phyloP scores from a whole-genome alignment of 192 early-diverging fungal genomes.

The Umbelopsis vinacea region DNA sequence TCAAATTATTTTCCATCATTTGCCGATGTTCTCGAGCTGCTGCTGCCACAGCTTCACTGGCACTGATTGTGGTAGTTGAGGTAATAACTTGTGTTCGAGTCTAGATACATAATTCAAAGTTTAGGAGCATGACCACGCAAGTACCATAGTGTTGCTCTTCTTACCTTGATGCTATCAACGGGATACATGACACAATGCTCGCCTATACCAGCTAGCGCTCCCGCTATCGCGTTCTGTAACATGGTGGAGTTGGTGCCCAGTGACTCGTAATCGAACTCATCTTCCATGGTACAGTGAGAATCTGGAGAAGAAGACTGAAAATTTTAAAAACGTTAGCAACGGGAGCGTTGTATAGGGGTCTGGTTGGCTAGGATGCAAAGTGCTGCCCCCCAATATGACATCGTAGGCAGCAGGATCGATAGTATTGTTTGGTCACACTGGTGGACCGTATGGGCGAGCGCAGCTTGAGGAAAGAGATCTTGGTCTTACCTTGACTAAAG shows the following conservation, averaged over 20 bases:
- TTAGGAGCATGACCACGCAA: background rate
- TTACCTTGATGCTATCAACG: conserved; percentile 92
- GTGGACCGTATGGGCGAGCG: background rate
- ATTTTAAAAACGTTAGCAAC: background rate
- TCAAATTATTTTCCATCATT: conserved; percentile 65
- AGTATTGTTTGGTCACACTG: background rate
- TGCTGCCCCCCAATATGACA: too few relatives aligned
- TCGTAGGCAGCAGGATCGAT: background rate
- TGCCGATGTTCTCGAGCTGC: conserved; percentile 62
- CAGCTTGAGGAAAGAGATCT: background rate
- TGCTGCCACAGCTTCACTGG: conserved; percentile 62
- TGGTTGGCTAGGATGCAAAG: too few relatives aligned
- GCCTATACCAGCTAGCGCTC: conserved; percentile 95
- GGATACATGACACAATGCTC: conserved; percentile 97
- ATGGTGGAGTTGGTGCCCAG: conserved; percentile 83
- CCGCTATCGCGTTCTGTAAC: conserved; percentile 84
- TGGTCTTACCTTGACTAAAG: background rate
- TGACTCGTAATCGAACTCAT: conserved; percentile 91
- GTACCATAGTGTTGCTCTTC: background rate
- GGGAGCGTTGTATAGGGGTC: too few relatives aligned
- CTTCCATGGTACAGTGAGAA: conserved; percentile 32
- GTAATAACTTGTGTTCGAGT: conserved; percentile 93
- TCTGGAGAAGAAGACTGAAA: background rate
- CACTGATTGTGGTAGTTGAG: conserved; percentile 66
- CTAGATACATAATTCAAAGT: conserved; percentile 40